These are phyloP conservation scores for Paramyrothecium sp. DNA, from an alignment of 2,329 filamentous ascomycete species.

Conservation along the genomic window DNA sequence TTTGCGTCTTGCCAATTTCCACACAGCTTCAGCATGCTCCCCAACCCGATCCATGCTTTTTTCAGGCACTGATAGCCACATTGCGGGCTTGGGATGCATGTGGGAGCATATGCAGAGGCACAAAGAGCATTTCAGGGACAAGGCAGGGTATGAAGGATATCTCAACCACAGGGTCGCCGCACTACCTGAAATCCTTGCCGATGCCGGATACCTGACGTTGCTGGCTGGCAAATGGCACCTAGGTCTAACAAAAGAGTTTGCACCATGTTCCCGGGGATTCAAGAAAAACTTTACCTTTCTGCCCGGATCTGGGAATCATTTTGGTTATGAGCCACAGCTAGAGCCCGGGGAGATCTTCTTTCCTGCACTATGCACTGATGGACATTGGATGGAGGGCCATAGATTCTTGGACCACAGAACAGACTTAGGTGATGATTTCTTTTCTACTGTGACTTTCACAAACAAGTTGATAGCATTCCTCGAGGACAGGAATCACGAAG, in stretches of 20 bases:
- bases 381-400: slow-evolving; percentile 39
- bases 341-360: slow-evolving; percentile 16
- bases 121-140: slow-evolving; percentile 6
- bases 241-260: not conserved
- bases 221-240: slow-evolving; percentile 35
- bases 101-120: slow-evolving; percentile 6
- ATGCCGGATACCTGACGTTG: slow-evolving; percentile 54
- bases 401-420: slow-evolving; percentile 31
- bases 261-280: slow-evolving; percentile 52
- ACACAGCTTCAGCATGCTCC: slow-evolving; percentile 60
- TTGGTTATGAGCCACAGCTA: slow-evolving; percentile 46
- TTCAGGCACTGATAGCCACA: slow-evolving; percentile 28
- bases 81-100: not conserved
- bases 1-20: slow-evolving; percentile 60
- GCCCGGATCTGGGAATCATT: slow-evolving; percentile 48
- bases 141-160: slow-evolving; percentile 45
- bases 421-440: slow-evolving; percentile 41
- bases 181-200: slow-evolving; percentile 51
- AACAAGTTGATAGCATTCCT: slow-evolving; percentile 40
- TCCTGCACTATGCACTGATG: not conserved
- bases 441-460: slow-evolving; percentile 41
- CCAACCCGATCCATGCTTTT: slow-evolving; percentile 63
- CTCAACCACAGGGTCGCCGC: slow-evolving; percentile 53
- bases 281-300: slow-evolving; percentile 38
- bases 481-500: slow-evolving; percentile 33